Conservation (phyloP, 768 basidiomycete species). For the Kwoniella botswanensis region DNA sequence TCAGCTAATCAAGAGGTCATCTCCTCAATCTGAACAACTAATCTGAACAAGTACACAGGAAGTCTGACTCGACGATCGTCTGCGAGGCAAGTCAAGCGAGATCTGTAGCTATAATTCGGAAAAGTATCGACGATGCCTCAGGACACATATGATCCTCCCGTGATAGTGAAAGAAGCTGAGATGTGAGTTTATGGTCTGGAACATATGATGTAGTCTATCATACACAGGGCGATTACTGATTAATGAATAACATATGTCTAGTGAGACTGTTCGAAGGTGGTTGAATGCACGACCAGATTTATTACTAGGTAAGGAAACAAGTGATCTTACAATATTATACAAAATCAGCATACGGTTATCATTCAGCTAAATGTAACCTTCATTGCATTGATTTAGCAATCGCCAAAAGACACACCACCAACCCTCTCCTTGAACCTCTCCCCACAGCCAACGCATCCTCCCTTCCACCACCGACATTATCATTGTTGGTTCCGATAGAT, state of each 20-base stretch:
- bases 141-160: neutral
- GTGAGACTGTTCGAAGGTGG: slow-evolving; percentile 20
- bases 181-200: slow-evolving; percentile 3
- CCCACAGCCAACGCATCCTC: slow-evolving; percentile 2
- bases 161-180: slow-evolving; percentile 21
- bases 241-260: neutral
- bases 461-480: neutral
- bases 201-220: neutral
- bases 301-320: slow-evolving; percentile 10
- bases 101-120: neutral
- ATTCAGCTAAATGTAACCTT: no score
- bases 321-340: neutral
- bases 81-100: neutral
- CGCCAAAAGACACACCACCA: slow-evolving; percentile 25
- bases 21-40: no score
- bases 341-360: no score
- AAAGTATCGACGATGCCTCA: neutral
- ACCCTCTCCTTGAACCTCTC: slow-evolving; percentile 17
- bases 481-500: slow-evolving; percentile 6
- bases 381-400: slow-evolving; percentile 7
- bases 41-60: no score
- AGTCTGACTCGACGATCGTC: no score
- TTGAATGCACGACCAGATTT: slow-evolving; percentile 24
- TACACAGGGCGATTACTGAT: no score
- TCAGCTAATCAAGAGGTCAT: no score